Evolutionary conservation across 1,284 basidiomycete species (phyloP), one percentile per base, ranked within the genome.

Genomic region (Rhodotorula glutinis): DNA sequence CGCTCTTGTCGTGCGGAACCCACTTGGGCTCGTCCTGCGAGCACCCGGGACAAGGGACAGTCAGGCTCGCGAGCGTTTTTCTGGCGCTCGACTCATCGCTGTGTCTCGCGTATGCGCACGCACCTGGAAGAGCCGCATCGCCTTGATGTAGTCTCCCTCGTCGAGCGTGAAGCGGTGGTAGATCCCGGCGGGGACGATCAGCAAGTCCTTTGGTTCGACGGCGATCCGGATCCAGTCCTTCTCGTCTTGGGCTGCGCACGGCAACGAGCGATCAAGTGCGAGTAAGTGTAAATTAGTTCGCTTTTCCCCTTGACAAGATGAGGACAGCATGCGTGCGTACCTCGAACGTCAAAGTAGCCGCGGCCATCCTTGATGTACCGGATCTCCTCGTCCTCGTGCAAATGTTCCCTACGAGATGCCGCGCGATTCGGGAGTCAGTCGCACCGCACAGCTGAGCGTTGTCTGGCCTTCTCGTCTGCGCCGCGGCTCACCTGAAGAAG

Each of bases 341-440:
- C 87, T 67, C 89, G 83, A 41, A 92, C 83, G 71, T 92, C 91
- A 75, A 93, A 94, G 82, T 86, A 95, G 0, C 91, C 91, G 54
- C 85, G 86, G 11, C 91, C 92, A 1, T 84, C 83, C 51, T 90
- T 82, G 71, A 93, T 87, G 77, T 89, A 95, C 23, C 91, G 83
- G 73, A 92, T 92, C 79, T 93, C 91, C 78, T 93, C 91, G 74
- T 93, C 91, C 78, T 93, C 90, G 74, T 93, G 91, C 80, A 93
- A 83, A 74, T 92, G 90, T 75, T 75, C 70, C 19, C 67, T 71
- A 63, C 21, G 46, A 21, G 46, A 7, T 3, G 16, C 17, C 47
- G 17, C 3, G 52, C 23, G n/a, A n/a, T 11, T 38, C 33, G 33
- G 33, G 33, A 5, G 19, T 49, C 51, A 60, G 41, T 19, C 33